These are phyloP conservation scores for Arthroderma sp. DNA, from an alignment of 2,329 filamentous ascomycete species.

Conservation along the genomic window DNA sequence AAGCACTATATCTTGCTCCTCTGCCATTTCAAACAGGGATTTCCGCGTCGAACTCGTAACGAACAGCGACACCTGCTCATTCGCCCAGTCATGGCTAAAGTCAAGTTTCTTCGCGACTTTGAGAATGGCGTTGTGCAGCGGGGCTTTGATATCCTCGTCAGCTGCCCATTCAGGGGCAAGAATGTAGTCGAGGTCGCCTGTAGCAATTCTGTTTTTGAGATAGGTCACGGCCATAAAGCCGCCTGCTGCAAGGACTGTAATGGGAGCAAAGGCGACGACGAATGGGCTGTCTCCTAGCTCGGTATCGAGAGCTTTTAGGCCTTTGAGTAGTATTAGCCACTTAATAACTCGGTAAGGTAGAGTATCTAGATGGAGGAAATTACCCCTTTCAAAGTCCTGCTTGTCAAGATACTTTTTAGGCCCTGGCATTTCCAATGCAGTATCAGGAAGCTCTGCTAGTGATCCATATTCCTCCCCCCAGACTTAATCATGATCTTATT, in stretches of 20 bases:
- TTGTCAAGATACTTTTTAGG: too few relatives aligned
- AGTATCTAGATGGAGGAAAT: too few relatives aligned
- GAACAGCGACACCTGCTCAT: conserved; percentile 21
- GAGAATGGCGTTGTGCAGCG: conserved; percentile 16
- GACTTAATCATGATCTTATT: too few relatives aligned
- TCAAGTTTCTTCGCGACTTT: conserved; percentile 14
- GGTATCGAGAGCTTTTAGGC: too few relatives aligned
- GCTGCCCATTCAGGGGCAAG: conserved; percentile 16
- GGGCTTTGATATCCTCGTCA: conserved; percentile 19
- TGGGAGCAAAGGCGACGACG: conserved; percentile 4
- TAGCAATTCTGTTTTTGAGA: conserved; percentile 5
- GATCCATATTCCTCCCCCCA: too few relatives aligned
- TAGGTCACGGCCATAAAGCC: conserved; percentile 8
- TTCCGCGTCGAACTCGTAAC: conserved; percentile 10
- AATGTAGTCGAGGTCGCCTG: conserved; percentile 10
- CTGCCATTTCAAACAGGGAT: conserved; percentile 17
- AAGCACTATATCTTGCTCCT: conserved; percentile 20
- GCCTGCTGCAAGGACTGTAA: conserved; percentile 7
- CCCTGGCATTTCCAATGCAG: too few relatives aligned
- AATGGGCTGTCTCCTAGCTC: not conserved
- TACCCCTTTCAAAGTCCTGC: too few relatives aligned
- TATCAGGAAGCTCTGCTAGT: too few relatives aligned
- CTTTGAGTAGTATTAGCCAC: too few relatives aligned
- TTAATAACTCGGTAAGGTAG: too few relatives aligned
- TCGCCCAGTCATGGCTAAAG: conserved; percentile 18